Evolutionary conservation across 345 rosid species (phyloP).

Genomic region (Eutrema japonicum): DNA sequence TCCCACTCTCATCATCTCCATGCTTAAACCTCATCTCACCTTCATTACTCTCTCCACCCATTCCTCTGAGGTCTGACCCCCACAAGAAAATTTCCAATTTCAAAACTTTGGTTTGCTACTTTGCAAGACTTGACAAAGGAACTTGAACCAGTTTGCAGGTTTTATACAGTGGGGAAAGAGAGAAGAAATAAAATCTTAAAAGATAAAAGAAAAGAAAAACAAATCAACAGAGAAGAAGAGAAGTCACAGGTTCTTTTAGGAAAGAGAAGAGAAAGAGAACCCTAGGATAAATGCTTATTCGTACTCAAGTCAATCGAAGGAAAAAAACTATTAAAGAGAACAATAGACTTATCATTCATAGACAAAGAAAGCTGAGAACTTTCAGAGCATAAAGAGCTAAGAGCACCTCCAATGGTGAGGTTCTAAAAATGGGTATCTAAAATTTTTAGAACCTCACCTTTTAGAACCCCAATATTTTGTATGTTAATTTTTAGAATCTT

Average conservation of each 20-base stretch:
- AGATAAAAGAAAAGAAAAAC: conserved; percentile 53
- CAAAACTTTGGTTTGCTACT: conserved; percentile 53
- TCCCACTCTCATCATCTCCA: conserved; percentile 52
- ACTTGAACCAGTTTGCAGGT: conserved; percentile 60
- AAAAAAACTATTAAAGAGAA: conserved; percentile 43
- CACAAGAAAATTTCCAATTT: conserved; percentile 52
- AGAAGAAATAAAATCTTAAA: conserved; percentile 50
- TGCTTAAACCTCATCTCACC: conserved; percentile 56
- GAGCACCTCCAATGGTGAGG: too few relatives aligned
- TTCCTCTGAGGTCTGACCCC: conserved; percentile 49
- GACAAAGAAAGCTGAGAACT: conserved; percentile 81
- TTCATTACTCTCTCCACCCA: conserved; percentile 63
- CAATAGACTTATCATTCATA: conserved; percentile 39
- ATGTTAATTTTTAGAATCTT: too few relatives aligned
- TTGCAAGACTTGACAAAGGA: conserved; percentile 72
- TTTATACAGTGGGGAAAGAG: conserved; percentile 60
- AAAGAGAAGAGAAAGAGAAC: conserved; percentile 42
- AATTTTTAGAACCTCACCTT: too few relatives aligned
- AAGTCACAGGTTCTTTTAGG: conserved; percentile 48
- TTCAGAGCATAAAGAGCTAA: conserved; percentile 98
- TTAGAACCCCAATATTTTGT: too few relatives aligned
- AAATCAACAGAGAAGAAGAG: conserved; percentile 58
- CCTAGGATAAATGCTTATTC: conserved; percentile 51
- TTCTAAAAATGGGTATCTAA: too few relatives aligned
- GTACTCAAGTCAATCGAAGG: conserved; percentile 49